Evolutionary conservation across 2,329 filamentous ascomycete species (phyloP).

Genomic region (Exophiala aquamarina): DNA sequence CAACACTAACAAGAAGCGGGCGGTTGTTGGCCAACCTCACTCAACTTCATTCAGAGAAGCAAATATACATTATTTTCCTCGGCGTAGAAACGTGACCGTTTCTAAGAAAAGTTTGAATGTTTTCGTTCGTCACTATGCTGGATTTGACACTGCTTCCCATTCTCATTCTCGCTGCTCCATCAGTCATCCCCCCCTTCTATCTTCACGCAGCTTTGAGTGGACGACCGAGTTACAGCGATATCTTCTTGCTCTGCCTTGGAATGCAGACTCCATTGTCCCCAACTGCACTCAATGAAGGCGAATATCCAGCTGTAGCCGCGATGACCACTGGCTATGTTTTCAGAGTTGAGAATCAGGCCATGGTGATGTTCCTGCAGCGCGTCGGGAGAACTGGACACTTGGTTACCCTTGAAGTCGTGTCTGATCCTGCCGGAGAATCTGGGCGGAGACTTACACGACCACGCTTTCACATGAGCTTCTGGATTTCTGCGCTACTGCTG

Average conservation of each 20-base stretch:
- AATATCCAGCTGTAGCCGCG: slow-evolving; percentile 42
- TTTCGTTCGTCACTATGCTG: too few relatives aligned
- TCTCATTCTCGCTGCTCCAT: neutral
- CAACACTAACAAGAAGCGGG: too few relatives aligned
- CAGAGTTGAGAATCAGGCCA: slow-evolving; percentile 48
- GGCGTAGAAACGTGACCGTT: too few relatives aligned
- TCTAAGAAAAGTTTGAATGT: too few relatives aligned
- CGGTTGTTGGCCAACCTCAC: too few relatives aligned
- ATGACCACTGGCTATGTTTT: slow-evolving; percentile 47
- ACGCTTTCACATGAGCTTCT: neutral
- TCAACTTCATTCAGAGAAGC: too few relatives aligned
- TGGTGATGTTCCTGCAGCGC: slow-evolving; percentile 55
- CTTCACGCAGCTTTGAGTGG: neutral
- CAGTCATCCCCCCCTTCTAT: neutral
- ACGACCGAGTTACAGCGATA: slow-evolving; percentile 41
- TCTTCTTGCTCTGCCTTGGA: slow-evolving; percentile 59
- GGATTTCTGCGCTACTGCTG: neutral
- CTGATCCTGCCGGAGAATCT: slow-evolving; percentile 16
- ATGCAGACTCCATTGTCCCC: slow-evolving; percentile 62
- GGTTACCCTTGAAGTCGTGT: slow-evolving; percentile 31
- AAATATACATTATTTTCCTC: too few relatives aligned
- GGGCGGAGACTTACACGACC: neutral
- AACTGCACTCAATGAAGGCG: slow-evolving; percentile 47
- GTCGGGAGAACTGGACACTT: slow-evolving; percentile 58
- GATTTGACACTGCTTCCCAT: neutral